A percentile compares a stretch with the other conserved stretches of the same genome.
These are phyloP conservation scores for Saturnispora mendoncae DNA, from an alignment of 805 yeast species.

Conservation along the genomic window DNA sequence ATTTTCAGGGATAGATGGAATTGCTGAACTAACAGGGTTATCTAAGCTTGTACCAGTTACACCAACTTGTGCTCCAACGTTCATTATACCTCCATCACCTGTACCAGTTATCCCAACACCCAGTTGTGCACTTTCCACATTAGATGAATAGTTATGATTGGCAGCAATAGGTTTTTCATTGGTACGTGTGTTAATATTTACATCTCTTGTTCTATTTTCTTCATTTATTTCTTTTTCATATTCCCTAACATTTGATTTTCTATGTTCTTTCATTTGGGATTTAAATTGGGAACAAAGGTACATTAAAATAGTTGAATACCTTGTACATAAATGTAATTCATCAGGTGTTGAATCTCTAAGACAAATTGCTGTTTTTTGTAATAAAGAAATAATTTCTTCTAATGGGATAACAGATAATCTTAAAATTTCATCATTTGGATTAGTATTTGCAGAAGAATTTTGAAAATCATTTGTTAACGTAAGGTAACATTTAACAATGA, in stretches of 20 bases:
- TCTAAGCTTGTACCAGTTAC: conserved; percentile 4
- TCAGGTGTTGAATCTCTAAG: conserved; percentile 82
- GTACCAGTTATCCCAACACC: conserved; percentile 5
- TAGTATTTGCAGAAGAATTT: neutral
- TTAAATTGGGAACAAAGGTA: conserved; percentile 71
- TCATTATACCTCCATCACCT: conserved; percentile 7
- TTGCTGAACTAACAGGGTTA: neutral
- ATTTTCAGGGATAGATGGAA: conserved; percentile 1
- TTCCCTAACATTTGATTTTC: conserved; percentile 10
- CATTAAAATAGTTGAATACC: conserved; percentile 71
- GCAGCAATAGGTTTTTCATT: neutral
- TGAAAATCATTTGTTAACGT: conserved; percentile 38
- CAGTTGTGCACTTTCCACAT: neutral
- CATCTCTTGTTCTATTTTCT: neutral
- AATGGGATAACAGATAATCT: conserved; percentile 57
- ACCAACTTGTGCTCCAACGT: conserved; percentile 5
- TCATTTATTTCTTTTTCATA: conserved; percentile 10
- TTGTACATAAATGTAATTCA: conserved; percentile 72
- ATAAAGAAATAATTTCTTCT: conserved; percentile 58
- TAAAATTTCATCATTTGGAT: conserved; percentile 24
- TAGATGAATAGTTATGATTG: neutral
- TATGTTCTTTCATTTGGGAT: conserved; percentile 26
- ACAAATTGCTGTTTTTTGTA: conserved; percentile 65
- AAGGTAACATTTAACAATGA: conserved; percentile 75
- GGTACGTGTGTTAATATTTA: neutral